A percentile compares a stretch with the other conserved stretches of the same genome.
These are phyloP conservation scores for Podaxis carcinomalis DNA, from an alignment of 768 basidiomycete species.

Conservation along the genomic window DNA sequence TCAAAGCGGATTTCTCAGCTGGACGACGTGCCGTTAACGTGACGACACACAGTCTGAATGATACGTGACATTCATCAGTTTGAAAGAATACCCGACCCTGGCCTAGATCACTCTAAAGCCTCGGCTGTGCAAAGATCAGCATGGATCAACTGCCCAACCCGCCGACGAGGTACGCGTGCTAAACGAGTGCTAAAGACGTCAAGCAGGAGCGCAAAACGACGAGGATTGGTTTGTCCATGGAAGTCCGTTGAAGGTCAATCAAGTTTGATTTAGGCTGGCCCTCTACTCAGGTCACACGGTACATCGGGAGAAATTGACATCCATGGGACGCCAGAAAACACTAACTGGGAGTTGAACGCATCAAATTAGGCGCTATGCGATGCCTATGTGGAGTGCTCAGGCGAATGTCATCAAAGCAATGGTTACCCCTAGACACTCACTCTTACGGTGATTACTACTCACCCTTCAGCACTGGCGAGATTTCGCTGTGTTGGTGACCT, in stretches of 20 bases:
- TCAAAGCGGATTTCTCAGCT: neutral
- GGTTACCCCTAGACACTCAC: neutral
- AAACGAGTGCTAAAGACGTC: neutral
- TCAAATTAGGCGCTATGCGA: neutral
- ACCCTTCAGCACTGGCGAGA: neutral
- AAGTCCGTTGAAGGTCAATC: neutral
- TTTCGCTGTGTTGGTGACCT: no score
- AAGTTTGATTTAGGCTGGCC: neutral
- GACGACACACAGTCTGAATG: neutral
- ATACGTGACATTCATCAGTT: neutral
- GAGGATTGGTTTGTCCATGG: neutral
- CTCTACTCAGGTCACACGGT: no score
- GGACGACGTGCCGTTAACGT: neutral
- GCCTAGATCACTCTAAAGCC: neutral
- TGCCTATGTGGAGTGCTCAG: neutral
- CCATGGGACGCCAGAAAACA: neutral
- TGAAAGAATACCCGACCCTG: neutral
- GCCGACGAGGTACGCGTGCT: no score
- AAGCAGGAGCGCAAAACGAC: neutral
- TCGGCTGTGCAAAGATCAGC: no score
- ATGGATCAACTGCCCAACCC: no score
- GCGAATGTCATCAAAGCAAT: neutral
- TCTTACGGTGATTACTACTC: neutral
- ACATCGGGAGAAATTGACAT: neutral
- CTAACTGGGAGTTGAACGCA: neutral